Evolutionary conservation across 257 asterid species (phyloP).

Genomic region (Solanum stenotomum): DNA sequence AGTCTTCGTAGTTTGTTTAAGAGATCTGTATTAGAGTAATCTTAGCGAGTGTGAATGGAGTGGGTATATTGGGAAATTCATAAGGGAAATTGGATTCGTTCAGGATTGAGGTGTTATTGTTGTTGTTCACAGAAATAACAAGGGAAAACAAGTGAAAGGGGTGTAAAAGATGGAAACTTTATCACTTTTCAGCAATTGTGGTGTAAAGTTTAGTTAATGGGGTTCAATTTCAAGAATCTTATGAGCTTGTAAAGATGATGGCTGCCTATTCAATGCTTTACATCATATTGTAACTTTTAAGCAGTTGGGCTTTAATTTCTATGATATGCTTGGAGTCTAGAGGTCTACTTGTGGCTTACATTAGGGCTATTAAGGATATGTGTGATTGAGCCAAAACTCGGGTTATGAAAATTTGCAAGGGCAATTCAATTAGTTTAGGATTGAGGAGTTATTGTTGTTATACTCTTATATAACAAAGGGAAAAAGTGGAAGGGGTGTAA

Average conservation of each 20-base stretch:
- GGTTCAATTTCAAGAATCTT: not conserved
- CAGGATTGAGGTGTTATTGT: not conserved
- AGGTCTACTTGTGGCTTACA: not conserved
- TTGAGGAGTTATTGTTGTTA: not conserved
- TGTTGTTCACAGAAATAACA: not conserved
- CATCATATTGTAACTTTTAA: not conserved
- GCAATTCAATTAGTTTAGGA: not conserved
- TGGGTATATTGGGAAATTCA: not conserved
- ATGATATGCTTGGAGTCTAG: not conserved
- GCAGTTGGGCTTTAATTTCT: not conserved
- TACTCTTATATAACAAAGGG: not conserved
- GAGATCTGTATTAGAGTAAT: not conserved
- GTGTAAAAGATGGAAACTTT: not conserved
- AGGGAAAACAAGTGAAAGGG: not conserved
- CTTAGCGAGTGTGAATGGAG: not conserved
- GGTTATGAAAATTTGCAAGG: not conserved
- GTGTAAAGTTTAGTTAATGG: not conserved
- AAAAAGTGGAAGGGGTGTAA: not conserved
- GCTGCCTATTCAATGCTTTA: not conserved
- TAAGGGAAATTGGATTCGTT: not conserved
- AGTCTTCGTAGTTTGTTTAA: not conserved
- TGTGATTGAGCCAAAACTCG: not conserved
- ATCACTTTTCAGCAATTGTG: not conserved
- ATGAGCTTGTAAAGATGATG: not conserved
- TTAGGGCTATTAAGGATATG: not conserved